Evolutionary conservation across 257 asterid genomes (phyloP), one percentile per base, ranked within the genome.

Genomic region (Nicotiana undulata): DNA sequence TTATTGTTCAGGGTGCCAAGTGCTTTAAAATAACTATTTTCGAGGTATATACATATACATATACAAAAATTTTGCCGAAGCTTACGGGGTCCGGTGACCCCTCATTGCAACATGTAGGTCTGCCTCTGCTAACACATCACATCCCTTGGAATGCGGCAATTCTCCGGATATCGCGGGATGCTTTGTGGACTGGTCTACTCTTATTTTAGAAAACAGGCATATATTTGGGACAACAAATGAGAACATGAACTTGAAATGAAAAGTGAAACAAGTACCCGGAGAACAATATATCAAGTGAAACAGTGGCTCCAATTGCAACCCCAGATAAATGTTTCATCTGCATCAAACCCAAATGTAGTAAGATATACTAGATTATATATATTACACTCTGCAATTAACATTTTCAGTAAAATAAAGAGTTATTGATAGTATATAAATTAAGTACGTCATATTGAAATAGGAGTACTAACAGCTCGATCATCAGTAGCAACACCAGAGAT

Each of bases 401-500:
- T 58, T 58, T 58, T 18, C 63, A 58, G 63, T 58, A 8, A 58
- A 58, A 17, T 53, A 53, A 53, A 66, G 0, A 9, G 10, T 20
- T 34, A 67, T 67, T 9, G 56, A 67, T 67, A 18, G 29, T 2
- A 6, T 6, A 37, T 37, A 37, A 37, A 37, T 37, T 37, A 37
- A 37, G 46, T 11, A 40, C 3, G 10, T 4, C 26, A 26, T 26
- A 26, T 4, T 12, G n/a, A 67, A n/a, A 67, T 3, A 29, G 53
- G 51, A 40, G 46, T 40, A 70, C 58, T 44, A 44, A 85, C 86
- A 15, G 83, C 81, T 9, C 79, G 84, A 17, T 74, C 64, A 46
- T 85, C 88, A 0, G 88, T 85, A 3, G 87, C 67, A 59, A 82
- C 75, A 8, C 84, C 82, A 18, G 86, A 84, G 11, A 84, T 79